These are phyloP conservation scores for Gonium pectorale DNA, from an alignment of 139 green algal genomes.

Conservation along the genomic window DNA sequence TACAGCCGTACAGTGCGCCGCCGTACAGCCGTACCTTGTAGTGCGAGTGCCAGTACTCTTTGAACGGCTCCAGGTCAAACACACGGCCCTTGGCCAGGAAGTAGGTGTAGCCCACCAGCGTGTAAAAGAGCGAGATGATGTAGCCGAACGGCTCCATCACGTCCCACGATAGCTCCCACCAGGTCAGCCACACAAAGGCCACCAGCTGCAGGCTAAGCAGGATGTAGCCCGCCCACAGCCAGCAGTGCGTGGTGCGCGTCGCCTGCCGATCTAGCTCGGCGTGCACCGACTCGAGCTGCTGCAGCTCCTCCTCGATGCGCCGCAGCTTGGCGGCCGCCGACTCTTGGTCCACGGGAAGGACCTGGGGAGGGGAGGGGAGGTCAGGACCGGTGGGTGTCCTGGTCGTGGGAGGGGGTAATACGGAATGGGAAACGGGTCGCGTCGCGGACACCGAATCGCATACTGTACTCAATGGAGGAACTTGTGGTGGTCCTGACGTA, in stretches of 20 bases:
- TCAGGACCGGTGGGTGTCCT: too few species aligned
- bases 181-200: constrained; percentile 50
- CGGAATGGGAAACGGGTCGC: too few species aligned
- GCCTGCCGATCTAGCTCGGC: not conserved
- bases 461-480: too few species aligned
- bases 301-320: constrained; percentile 35
- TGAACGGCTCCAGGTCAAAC: constrained; percentile 53
- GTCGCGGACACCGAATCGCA: too few species aligned
- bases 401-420: too few species aligned
- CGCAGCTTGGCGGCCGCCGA: not conserved
- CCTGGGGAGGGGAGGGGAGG: constrained; percentile 8
- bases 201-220: constrained; percentile 34
- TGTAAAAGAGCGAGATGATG: constrained; percentile 59
- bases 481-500: too few species aligned
- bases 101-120: constrained; percentile 51
- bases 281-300: constrained; percentile 17
- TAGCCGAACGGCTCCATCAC: constrained; percentile 53
- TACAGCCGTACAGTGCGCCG: not conserved
- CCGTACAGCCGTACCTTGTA: constrained; percentile 50
- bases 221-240: constrained; percentile 29
- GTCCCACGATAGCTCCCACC: constrained; percentile 43
- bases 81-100: constrained; percentile 47
- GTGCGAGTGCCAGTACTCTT: constrained; percentile 33
- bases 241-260: not conserved
- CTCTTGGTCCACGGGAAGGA: constrained; percentile 1